phyloP scores from a whole-genome alignment of 1,139 yeast genomes.

The Pichia sp. region DNA sequence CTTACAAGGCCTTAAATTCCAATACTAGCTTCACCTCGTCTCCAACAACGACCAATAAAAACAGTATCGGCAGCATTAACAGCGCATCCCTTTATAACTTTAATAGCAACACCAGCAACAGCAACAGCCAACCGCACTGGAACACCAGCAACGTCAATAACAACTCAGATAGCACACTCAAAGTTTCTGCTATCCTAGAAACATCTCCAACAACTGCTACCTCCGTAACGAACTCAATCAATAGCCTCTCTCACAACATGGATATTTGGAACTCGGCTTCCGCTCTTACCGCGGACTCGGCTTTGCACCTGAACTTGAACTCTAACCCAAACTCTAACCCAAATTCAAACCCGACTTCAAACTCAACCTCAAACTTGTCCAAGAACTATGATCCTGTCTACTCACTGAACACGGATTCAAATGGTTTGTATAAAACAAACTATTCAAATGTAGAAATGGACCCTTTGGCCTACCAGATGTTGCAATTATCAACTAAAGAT shows the following conservation, averaged over 20 bases:
- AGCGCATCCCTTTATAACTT: not conserved
- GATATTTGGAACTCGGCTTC: constrained; percentile 11
- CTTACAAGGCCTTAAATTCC: not conserved
- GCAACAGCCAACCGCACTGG: not conserved
- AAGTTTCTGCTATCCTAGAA: not conserved
- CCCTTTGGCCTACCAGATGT: constrained; percentile 25
- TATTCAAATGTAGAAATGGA: constrained; percentile 25
- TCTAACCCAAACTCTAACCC: not conserved
- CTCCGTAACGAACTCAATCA: not conserved
- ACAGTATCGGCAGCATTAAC: not conserved
- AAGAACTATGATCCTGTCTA: constrained; percentile 8
- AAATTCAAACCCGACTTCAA: not conserved
- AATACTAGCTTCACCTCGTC: not conserved
- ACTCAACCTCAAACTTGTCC: constrained; percentile 1
- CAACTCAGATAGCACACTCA: not conserved
- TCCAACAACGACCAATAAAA: not conserved
- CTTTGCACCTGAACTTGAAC: not conserved
- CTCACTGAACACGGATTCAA: constrained; percentile 12
- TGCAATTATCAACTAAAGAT: constrained; percentile 21
- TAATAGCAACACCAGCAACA: not conserved
- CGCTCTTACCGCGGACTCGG: not conserved
- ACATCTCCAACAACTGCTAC: not conserved
- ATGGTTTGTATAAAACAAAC: constrained; percentile 13
- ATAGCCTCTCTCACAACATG: constrained; percentile 1
- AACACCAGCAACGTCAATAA: not conserved